Base-by-base conservation (phyloP, 192 early-diverging fungal species). In the Powellomyces hirtus region DNA sequence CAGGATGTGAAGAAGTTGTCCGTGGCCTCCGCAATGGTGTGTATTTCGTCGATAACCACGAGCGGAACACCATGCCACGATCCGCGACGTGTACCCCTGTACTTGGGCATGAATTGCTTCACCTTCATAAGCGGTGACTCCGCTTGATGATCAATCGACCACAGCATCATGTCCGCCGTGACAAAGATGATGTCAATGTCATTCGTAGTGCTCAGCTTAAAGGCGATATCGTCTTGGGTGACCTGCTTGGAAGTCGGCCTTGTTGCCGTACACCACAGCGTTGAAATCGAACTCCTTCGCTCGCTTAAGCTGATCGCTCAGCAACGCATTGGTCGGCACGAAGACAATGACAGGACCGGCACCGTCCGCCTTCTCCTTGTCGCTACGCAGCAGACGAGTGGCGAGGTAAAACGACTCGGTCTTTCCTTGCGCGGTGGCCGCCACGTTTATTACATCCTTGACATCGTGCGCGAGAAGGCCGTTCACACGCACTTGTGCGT, bases 401-500 rank as follows among this genome's bases (percentile, higher is more conserved):
- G 58, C 58, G 2, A 59, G 58, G 26, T 59, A 59, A 26, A 59
- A 59, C 35, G 24, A 1, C 58, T 59, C 58, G 58, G 58, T 59
- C 37, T 59, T 59, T 13, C 58, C 58, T 59, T 59, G 58, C 5
- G 33, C 27, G 58, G 58, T 59, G 58, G 58, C 58, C 34, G 37
- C 58, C 16, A 59, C 35, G 58, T 59, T 59, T 13, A 59, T 36
- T 35, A 36, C 58, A 59, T 59, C 58, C 58, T 59, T 1, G 10
- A 8, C 51, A 59, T 1, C 34, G 16, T 36, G 58, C 29, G 37
- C n/a, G 35, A 59, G 58, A 3, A 59, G 58, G n/a, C 36, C 27
- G 34, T 59, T 59, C 34, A 59, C 58, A 14, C 26, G 58, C 58
- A 59, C 58, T 59, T 59, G 58, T 37, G 29, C 58, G 34, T 59